A percentile compares a stretch with the other conserved stretches of the same genome.
Conservation (phyloP, 2,329 filamentous ascomycete genomes). For the Colletotrichum abscissum region DNA sequence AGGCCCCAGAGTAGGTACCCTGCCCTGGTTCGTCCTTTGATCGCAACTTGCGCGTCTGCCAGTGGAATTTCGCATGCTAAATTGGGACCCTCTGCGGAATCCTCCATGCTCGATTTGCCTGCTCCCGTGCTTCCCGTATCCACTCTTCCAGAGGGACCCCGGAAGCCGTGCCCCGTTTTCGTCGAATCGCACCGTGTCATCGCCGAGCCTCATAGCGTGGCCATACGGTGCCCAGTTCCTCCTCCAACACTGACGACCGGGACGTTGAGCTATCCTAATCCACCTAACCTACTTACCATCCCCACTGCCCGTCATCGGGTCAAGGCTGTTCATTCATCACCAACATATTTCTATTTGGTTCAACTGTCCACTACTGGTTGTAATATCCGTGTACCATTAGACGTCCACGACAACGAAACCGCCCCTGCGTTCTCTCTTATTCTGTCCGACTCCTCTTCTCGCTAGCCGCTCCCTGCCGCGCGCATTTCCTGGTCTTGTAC, state of each 20-base stretch:
- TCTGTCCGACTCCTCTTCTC: not conserved
- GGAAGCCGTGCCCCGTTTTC: not conserved
- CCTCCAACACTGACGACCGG: not conserved
- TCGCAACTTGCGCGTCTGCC: not conserved
- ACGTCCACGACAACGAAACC: not conserved
- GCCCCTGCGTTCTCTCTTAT: not conserved
- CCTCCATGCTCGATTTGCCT: constrained; percentile 28
- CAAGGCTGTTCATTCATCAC: constrained; percentile 7
- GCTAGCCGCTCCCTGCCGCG: constrained; percentile 8
- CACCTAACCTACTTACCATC: constrained; percentile 1
- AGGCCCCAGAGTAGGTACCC: not conserved
- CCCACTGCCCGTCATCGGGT: constrained; percentile 12
- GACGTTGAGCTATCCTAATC: not conserved
- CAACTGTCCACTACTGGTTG: constrained; percentile 13
- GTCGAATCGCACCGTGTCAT: constrained; percentile 18
- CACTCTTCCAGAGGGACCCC: constrained; percentile 25
- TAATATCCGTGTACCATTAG: constrained; percentile 24
- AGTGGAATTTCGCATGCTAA: constrained; percentile 23
- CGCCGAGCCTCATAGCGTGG: constrained; percentile 19
- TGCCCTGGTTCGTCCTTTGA: constrained; percentile 15
- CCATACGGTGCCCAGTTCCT: constrained; percentile 24
- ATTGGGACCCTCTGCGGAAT: constrained; percentile 28
- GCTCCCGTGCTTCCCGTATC: constrained; percentile 16
- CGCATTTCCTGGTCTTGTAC: constrained; percentile 6
- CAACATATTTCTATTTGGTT: constrained; percentile 13